Evolutionary conservation across 2,329 filamentous ascomycete species (phyloP).

Genomic region (Penicillium hordei): DNA sequence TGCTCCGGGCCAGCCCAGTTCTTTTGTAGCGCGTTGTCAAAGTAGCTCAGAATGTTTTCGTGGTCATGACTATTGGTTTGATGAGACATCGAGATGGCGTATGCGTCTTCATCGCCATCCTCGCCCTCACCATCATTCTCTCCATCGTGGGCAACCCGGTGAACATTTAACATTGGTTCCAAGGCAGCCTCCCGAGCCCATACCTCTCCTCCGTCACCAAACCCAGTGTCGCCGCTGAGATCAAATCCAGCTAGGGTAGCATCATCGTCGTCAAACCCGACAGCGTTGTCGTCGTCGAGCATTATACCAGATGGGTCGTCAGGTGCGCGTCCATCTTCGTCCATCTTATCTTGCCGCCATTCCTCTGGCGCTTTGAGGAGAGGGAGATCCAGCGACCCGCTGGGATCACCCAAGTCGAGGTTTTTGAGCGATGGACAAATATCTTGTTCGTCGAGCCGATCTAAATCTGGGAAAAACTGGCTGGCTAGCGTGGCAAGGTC

Average conservation of each 20-base stretch:
- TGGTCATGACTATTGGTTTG: slow-evolving; percentile 68
- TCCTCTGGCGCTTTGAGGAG: slow-evolving; percentile 88
- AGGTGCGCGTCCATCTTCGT: slow-evolving; percentile 53
- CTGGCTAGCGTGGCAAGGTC: slow-evolving; percentile 72
- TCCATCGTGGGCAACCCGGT: slow-evolving; percentile 53
- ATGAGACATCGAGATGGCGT: slow-evolving; percentile 75
- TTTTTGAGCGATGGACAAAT: slow-evolving; percentile 93
- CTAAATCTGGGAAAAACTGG: slow-evolving; percentile 83
- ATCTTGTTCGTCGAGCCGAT: slow-evolving; percentile 76
- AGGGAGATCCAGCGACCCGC: slow-evolving; percentile 81
- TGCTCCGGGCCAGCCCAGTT: slow-evolving; percentile 99
- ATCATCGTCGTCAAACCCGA: slow-evolving; percentile 80
- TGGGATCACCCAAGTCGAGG: slow-evolving; percentile 85
- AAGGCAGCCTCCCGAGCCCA: slow-evolving; percentile 90
- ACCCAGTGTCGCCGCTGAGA: slow-evolving; percentile 69
- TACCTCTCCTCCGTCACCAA: slow-evolving; percentile 92
- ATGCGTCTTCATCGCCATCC: slow-evolving; percentile 70
- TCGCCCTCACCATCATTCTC: slow-evolving; percentile 53
- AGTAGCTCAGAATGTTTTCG: slow-evolving; percentile 96
- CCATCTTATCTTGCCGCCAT: slow-evolving; percentile 69
- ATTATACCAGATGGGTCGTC: slow-evolving; percentile 76
- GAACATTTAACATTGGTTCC: slow-evolving; percentile 81
- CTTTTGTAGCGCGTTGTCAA: slow-evolving; percentile 93
- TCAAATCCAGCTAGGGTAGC: slow-evolving; percentile 69
- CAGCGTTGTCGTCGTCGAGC: slow-evolving; percentile 80